Conservation (phyloP, 768 basidiomycete genomes). For the Epithele typhae region DNA sequence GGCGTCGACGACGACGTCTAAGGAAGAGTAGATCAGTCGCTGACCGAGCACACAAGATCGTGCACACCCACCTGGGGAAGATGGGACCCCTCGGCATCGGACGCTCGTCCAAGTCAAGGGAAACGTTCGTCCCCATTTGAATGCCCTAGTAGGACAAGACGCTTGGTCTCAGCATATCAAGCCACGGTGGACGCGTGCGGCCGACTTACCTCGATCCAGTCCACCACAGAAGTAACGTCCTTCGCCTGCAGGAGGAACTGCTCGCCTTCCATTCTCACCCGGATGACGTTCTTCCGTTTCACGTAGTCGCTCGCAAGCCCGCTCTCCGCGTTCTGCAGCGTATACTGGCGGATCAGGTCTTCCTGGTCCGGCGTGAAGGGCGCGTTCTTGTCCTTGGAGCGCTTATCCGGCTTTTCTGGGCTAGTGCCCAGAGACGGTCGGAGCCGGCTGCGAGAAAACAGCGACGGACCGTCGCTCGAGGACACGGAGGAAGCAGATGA, state of each 20-base stretch:
- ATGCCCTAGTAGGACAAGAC: slow-evolving; percentile 71
- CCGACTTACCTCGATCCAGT: slow-evolving; percentile 86
- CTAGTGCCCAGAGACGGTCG: slow-evolving; percentile 7
- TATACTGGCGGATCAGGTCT: slow-evolving; percentile 67
- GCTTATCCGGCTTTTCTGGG: not conserved
- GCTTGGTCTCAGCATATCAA: too few relatives aligned
- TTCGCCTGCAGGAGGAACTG: slow-evolving; percentile 93
- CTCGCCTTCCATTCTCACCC: slow-evolving; percentile 89
- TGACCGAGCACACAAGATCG: not conserved
- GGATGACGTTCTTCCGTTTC: slow-evolving; percentile 91
- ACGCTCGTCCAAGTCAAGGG: slow-evolving; percentile 88
- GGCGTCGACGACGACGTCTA: slow-evolving; percentile 11
- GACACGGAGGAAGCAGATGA: slow-evolving; percentile 1
- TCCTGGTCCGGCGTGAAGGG: slow-evolving; percentile 33
- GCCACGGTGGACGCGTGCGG: too few relatives aligned
- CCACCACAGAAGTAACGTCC: slow-evolving; percentile 79
- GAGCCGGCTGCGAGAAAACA: slow-evolving; percentile 14
- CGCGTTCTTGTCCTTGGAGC: slow-evolving; percentile 4
- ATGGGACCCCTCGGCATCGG: slow-evolving; percentile 88
- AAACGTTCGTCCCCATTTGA: slow-evolving; percentile 88
- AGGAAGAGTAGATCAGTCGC: not conserved
- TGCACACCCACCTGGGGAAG: slow-evolving; percentile 61
- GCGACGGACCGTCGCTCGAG: slow-evolving; percentile 7
- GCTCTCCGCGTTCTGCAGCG: slow-evolving; percentile 87
- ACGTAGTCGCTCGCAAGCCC: slow-evolving; percentile 93